Percentiles rank a stretch among this genome's conserved stretches.
Evolutionary conservation across 441 rosid species (phyloP).

Genomic region (Euphorbia schlechtendalii): DNA sequence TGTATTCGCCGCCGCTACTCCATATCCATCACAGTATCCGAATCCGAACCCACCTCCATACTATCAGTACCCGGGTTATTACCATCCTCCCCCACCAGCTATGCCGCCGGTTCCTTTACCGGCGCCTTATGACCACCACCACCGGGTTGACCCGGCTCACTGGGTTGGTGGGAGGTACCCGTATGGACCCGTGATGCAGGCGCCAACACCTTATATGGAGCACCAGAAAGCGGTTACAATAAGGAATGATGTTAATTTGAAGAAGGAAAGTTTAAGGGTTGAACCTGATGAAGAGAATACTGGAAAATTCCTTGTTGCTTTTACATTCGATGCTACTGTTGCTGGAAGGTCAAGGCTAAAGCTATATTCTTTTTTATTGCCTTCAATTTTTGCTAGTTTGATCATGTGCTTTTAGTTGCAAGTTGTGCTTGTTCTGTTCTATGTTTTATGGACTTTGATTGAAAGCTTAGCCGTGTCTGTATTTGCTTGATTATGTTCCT

Average conservation of each 20-base stretch:
- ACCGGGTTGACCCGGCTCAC: constrained; percentile 37
- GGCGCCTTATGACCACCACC: constrained; percentile 64
- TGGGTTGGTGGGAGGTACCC: constrained; percentile 72
- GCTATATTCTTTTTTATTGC: constrained; percentile 5
- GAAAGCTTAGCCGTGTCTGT: not conserved
- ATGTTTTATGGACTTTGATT: not conserved
- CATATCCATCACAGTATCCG: constrained; percentile 55
- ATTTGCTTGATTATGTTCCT: not conserved
- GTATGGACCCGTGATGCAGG: constrained; percentile 44
- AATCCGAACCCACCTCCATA: constrained; percentile 43
- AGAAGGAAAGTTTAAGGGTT: constrained; percentile 71
- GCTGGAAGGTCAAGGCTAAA: constrained; percentile 56
- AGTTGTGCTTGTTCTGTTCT: not conserved
- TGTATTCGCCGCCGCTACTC: constrained; percentile 84
- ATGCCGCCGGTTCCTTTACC: constrained; percentile 68
- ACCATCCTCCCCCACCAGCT: constrained; percentile 50
- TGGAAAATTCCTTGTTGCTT: constrained; percentile 63
- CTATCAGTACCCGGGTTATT: constrained; percentile 66
- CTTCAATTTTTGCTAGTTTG: not conserved
- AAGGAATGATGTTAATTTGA: constrained; percentile 72
- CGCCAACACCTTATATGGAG: constrained; percentile 66
- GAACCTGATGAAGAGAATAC: constrained; percentile 61
- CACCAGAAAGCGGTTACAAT: constrained; percentile 87
- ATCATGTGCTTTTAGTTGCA: not conserved
- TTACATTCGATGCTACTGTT: constrained; percentile 90